Evolutionary conservation across 352 stramenopile genomes (phyloP).

Genomic region (Globisporangium parvum): DNA sequence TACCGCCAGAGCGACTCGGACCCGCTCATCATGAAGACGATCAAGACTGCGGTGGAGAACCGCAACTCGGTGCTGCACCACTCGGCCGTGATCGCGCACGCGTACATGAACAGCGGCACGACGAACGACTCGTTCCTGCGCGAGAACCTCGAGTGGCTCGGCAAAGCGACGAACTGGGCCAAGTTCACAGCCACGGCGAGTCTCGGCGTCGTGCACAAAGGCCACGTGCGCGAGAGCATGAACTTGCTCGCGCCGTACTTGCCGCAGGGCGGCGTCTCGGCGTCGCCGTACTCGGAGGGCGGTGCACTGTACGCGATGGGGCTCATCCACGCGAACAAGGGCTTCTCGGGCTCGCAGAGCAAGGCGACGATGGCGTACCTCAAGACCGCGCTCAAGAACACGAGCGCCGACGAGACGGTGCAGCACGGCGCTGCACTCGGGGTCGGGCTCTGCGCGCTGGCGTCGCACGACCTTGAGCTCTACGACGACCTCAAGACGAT

Average conservation of each 20-base stretch:
- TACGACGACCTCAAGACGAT: constrained; percentile 97
- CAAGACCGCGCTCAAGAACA: constrained; percentile 79
- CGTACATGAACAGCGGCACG: constrained; percentile 97
- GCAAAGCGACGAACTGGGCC: constrained; percentile 98
- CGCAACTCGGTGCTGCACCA: constrained; percentile 97
- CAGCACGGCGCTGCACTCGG: constrained; percentile 97
- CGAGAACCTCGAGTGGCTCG: constrained; percentile 99
- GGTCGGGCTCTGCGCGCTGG: constrained; percentile 94
- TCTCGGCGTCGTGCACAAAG: constrained; percentile 98
- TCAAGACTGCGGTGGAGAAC: constrained; percentile 92
- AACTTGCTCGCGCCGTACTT: constrained; percentile 97
- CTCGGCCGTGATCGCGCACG: constrained; percentile 95
- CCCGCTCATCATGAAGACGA: constrained; percentile 90
- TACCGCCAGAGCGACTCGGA: constrained; percentile 89
- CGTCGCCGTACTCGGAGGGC: constrained; percentile 96
- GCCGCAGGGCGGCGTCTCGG: constrained; percentile 81
- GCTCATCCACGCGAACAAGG: constrained; percentile 97
- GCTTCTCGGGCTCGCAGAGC: constrained; percentile 77
- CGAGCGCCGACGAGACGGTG: constrained; percentile 93
- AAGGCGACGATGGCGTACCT: constrained; percentile 84
- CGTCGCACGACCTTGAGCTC: constrained; percentile 91
- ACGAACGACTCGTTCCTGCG: constrained; percentile 97
- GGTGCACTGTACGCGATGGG: constrained; percentile 97
- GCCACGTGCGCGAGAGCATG: constrained; percentile 97
- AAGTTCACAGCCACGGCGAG: constrained; percentile 98